Evolutionary conservation across 352 stramenopile genomes (phyloP), one percentile per base, ranked within the genome.

Genomic region (Pythium brachiatum): DNA sequence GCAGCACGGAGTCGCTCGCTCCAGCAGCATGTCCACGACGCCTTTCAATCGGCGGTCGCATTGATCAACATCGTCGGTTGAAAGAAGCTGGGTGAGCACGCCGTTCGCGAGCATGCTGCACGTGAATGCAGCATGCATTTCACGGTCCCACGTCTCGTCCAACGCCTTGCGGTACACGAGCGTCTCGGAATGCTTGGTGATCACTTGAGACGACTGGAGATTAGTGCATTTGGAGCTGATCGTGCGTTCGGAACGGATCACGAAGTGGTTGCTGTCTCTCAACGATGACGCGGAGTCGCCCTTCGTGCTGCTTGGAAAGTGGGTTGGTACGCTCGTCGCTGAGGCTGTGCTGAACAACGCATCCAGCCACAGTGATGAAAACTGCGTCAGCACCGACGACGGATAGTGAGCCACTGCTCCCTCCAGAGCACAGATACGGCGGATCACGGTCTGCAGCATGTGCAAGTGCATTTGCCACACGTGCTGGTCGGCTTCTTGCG

Each of bases 151-250:
- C 2, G 78, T 85, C 3, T 72, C 79, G 48, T 90, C 82, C 12
- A 92, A 66, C 7, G 84, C 81, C 43, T 90, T 90, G n/a, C 82
- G 80, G 57, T 89, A 92, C 47, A 89, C 76, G 13, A 71, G 54
- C 2, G 70, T 74, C 47, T 88, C 77, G 2, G 72, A 62, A 16
- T 83, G 60, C 34, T 79, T 78, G 7, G 83, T 90, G 62, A 90
- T 89, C 12, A 90, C 79, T 46, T 91, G 76, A 1, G 81, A 91
- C 2, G 81, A 83, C 62, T 92, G 82, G 41, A 90, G 57, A 39
- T 90, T 92, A 2, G 84, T 91, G 64, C 81, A 90, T 50, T 91
- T 93, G 27, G 84, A 89, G 63, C 81, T 93, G 60, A 90, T 90
- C 0, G 84, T 93, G 3, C 84, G 78, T 43, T 93, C 84, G 8